These are phyloP conservation scores for Ambrosia artemisiifolia DNA, from an alignment of 129 eudicot species.

Conservation along the genomic window DNA sequence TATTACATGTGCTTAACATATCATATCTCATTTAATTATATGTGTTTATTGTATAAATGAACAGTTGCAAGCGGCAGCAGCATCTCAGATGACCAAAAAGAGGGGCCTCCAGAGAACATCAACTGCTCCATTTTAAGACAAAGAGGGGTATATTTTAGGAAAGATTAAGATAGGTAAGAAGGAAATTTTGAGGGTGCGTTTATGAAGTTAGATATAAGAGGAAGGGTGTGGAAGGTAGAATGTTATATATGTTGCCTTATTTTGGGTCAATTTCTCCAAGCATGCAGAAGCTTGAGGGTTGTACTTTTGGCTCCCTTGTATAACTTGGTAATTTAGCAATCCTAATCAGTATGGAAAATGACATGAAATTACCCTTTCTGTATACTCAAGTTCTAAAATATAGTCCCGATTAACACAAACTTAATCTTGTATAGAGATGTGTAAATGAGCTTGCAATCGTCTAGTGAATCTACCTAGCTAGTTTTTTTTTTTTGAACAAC, in stretches of 20 bases:
- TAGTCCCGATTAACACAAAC: background rate
- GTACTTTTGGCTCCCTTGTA: constrained; percentile 30
- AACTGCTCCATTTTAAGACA: constrained; percentile 75
- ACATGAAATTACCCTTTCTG: constrained; percentile 14
- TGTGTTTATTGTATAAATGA: background rate
- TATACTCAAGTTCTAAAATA: background rate
- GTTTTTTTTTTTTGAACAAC: too few relatives aligned
- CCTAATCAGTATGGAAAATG: constrained; percentile 20
- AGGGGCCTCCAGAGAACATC: constrained; percentile 52
- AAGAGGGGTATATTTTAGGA: constrained; percentile 32
- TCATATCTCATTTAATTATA: background rate
- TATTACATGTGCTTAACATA: background rate
- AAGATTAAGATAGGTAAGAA: constrained; percentile 25
- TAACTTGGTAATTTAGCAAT: constrained; percentile 33
- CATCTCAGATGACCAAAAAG: constrained; percentile 50
- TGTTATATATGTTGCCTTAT: constrained; percentile 23
- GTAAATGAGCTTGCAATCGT: too few relatives aligned
- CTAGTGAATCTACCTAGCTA: too few relatives aligned
- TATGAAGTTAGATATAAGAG: constrained; percentile 25
- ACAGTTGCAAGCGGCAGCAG: constrained; percentile 49
- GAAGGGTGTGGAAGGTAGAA: constrained; percentile 35
- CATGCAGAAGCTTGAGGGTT: constrained; percentile 37
- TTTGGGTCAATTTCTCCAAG: constrained; percentile 34
- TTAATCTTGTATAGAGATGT: background rate
- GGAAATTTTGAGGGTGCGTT: constrained; percentile 28